Evolutionary conservation across 2,329 filamentous ascomycete genomes (phyloP).

Genomic region (Fulvia fulva): DNA sequence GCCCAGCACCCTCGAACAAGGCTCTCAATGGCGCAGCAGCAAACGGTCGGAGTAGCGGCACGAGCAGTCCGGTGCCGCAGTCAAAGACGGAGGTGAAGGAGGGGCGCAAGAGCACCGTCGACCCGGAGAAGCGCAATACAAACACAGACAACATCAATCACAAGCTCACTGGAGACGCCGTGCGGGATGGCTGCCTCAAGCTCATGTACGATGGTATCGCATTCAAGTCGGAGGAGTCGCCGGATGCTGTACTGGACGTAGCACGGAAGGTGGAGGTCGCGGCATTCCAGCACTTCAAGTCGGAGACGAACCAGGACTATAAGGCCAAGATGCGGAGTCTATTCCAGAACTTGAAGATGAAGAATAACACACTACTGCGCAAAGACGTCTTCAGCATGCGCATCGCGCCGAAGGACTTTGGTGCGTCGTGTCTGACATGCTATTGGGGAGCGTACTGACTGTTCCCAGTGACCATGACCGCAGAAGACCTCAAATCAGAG

Average conservation of each 20-base stretch:
- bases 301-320: slow-evolving; percentile 70
- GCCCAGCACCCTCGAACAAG: slow-evolving; percentile 42
- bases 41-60: slow-evolving; percentile 19
- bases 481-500: slow-evolving; percentile 85
- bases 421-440: background rate
- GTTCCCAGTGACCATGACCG: slow-evolving; percentile 67
- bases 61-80: slow-evolving; percentile 39
- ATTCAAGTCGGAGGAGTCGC: slow-evolving; percentile 57
- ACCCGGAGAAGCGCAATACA: slow-evolving; percentile 74
- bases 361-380: slow-evolving; percentile 75
- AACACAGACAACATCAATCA: slow-evolving; percentile 76
- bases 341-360: slow-evolving; percentile 92
- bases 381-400: slow-evolving; percentile 70
- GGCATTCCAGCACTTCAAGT: slow-evolving; percentile 65
- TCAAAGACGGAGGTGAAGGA: slow-evolving; percentile 45
- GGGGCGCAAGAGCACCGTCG: slow-evolving; percentile 49
- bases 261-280: slow-evolving; percentile 73
- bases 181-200: slow-evolving; percentile 80
- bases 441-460: slow-evolving; percentile 3
- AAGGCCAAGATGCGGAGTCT: slow-evolving; percentile 85
- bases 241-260: slow-evolving; percentile 63
- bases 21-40: slow-evolving; percentile 35
- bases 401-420: slow-evolving; percentile 66
- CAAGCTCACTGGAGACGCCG: slow-evolving; percentile 67
- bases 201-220: slow-evolving; percentile 92